A percentile compares a stretch with the other conserved stretches of the same genome.
Conservation (phyloP, 495 filamentous ascomycete species). For the Penicillium goetzii region DNA sequence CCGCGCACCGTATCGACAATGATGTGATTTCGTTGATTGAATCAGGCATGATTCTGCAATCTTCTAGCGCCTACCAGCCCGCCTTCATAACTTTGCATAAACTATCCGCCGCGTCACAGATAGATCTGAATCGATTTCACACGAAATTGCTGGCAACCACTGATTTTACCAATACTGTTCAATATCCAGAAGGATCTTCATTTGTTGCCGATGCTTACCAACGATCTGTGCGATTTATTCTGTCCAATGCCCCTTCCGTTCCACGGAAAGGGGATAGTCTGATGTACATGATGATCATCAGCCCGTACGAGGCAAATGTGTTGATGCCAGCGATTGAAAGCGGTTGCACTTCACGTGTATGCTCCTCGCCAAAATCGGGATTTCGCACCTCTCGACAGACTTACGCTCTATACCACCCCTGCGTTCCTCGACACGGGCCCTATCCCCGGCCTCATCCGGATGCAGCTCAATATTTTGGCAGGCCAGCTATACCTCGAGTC, state of each 20-base stretch:
- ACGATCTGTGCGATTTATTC: conserved; percentile 59
- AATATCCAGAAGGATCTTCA: background rate
- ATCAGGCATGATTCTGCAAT: conserved; percentile 36
- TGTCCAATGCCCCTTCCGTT: conserved; percentile 30
- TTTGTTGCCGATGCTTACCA: conserved; percentile 54
- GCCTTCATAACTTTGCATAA: conserved; percentile 50
- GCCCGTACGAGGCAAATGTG: conserved; percentile 63
- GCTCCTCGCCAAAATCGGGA: conserved; percentile 53
- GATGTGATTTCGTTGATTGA: conserved; percentile 26
- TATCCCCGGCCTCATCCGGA: conserved; percentile 26
- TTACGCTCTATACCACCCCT: conserved; percentile 42
- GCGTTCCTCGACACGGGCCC: background rate
- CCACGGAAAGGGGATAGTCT: conserved; percentile 14
- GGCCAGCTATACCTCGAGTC: conserved; percentile 65
- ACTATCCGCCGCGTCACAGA: conserved; percentile 45
- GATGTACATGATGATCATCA: conserved; percentile 56
- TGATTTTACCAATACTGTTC: conserved; percentile 60
- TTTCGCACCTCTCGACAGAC: conserved; percentile 51
- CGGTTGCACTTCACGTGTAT: conserved; percentile 60
- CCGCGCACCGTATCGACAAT: conserved; percentile 46
- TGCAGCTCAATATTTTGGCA: conserved; percentile 66
- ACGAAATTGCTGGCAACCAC: conserved; percentile 52
- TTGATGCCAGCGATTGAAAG: conserved; percentile 48
- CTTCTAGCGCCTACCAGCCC: conserved; percentile 42
- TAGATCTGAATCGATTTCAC: conserved; percentile 43